These are phyloP conservation scores for Lachnellula cervina DNA, from an alignment of 2,329 filamentous ascomycete genomes.

Conservation along the genomic window DNA sequence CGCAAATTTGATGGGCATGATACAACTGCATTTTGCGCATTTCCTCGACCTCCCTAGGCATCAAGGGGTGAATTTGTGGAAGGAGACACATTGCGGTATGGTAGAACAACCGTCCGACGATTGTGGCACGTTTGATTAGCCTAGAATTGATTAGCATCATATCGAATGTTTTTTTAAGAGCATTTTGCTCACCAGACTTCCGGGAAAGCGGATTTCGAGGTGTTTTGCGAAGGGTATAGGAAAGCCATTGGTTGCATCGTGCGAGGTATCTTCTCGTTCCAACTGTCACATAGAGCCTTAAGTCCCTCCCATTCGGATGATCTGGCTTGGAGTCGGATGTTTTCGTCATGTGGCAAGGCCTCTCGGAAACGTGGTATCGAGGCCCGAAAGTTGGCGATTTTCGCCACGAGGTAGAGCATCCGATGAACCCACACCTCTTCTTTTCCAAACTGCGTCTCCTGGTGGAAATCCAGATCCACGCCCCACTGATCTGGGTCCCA, in stretches of 20 bases:
- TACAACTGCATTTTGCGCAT: slow-evolving; percentile 66
- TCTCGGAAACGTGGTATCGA: slow-evolving; percentile 59
- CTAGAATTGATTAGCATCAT: slow-evolving; percentile 38
- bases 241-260: slow-evolving; percentile 87
- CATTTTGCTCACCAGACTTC: slow-evolving; percentile 66
- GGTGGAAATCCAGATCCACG: slow-evolving; percentile 68
- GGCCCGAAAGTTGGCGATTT: slow-evolving; percentile 79
- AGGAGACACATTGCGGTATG: slow-evolving; percentile 81
- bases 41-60: slow-evolving; percentile 51
- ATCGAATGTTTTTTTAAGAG: slow-evolving; percentile 4
- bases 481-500: slow-evolving; percentile 93
- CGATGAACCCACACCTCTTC: slow-evolving; percentile 86
- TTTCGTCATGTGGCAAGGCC: slow-evolving; percentile 55
- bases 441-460: slow-evolving; percentile 52
- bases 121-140: slow-evolving; percentile 77
- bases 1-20: slow-evolving; percentile 82
- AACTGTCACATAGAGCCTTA: slow-evolving; percentile 77
- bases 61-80: slow-evolving; percentile 70
- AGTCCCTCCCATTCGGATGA: slow-evolving; percentile 73
- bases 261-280: slow-evolving; percentile 72
- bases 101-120: slow-evolving; percentile 81
- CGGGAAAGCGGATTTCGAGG: slow-evolving; percentile 71
- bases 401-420: slow-evolving; percentile 84
- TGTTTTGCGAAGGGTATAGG: slow-evolving; percentile 62
- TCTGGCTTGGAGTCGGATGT: slow-evolving; percentile 58